These are phyloP conservation scores for Kwoniella bestiolae DNA, from an alignment of 768 basidiomycete genomes.

Conservation along the genomic window DNA sequence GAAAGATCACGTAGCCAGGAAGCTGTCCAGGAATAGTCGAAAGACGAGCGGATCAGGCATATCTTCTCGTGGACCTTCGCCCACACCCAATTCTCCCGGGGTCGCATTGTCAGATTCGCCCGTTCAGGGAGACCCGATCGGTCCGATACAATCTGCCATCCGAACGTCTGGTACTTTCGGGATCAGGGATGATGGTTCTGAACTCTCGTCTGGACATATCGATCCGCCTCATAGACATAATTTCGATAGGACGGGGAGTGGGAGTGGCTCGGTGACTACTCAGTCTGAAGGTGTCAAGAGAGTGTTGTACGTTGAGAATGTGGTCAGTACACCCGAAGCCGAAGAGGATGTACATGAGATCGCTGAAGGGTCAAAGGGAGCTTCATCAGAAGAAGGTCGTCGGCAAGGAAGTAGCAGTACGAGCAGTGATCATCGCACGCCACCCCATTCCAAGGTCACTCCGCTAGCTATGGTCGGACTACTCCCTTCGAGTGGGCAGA, in stretches of 20 bases:
- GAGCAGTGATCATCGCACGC: neutral
- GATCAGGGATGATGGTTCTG: conserved; percentile 44
- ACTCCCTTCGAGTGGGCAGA: neutral
- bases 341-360: neutral
- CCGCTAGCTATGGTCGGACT: neutral
- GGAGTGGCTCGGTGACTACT: conserved; percentile 17
- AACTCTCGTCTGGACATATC: neutral
- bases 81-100: neutral
- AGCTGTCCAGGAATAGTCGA: conserved; percentile 14
- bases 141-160: conserved; percentile 23
- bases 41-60: conserved; percentile 2
- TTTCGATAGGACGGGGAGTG: conserved; percentile 7
- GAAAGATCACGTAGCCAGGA: conserved; percentile 9
- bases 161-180: conserved; percentile 44
- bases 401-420: neutral
- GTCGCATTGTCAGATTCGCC: neutral
- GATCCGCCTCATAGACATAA: neutral
- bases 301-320: conserved; percentile 31
- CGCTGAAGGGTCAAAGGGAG: neutral
- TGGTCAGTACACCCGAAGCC: neutral
- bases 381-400: neutral
- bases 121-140: neutral
- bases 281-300: conserved; percentile 20
- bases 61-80: conserved; percentile 5
- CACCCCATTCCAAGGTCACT: neutral